Conservation (phyloP, 768 basidiomycete species). For the Leccinum truebloodii region DNA sequence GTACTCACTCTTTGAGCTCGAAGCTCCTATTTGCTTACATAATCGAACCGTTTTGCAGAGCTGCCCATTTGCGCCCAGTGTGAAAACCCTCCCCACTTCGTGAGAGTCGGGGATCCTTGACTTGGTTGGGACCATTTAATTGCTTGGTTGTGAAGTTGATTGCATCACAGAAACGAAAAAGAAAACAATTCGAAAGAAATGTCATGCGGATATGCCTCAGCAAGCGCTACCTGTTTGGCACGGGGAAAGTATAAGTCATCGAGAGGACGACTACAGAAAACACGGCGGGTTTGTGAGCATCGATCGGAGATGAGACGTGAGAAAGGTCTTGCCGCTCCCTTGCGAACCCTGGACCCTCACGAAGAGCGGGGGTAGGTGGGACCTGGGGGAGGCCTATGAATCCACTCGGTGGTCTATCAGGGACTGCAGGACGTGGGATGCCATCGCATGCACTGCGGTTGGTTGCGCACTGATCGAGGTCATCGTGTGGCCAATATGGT, state of each 20-base stretch:
- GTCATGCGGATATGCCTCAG: slow-evolving; percentile 40
- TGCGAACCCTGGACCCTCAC: slow-evolving; percentile 92
- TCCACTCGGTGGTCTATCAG: slow-evolving; percentile 33
- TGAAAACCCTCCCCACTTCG: too few species aligned
- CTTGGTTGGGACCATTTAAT: too few species aligned
- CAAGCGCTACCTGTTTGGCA: slow-evolving; percentile 36
- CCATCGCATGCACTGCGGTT: slow-evolving; percentile 41
- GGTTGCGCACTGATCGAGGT: slow-evolving; percentile 13
- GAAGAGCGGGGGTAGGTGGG: slow-evolving; percentile 57
- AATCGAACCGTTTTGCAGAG: too few species aligned
- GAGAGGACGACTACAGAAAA: slow-evolving; percentile 67
- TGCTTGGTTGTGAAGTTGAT: too few species aligned
- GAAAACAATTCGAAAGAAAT: too few species aligned
- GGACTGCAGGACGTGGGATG: slow-evolving; percentile 40
- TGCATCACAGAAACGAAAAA: too few species aligned
- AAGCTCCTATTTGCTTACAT: too few species aligned
- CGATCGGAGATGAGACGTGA: slow-evolving; percentile 58
- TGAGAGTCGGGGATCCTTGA: too few species aligned
- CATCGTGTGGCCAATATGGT: slow-evolving; percentile 10
- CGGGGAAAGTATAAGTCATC: slow-evolving; percentile 74
- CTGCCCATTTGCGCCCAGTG: too few species aligned
- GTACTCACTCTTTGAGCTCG: too few species aligned
- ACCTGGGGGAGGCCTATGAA: slow-evolving; percentile 2
- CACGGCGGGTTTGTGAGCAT: slow-evolving; percentile 43
- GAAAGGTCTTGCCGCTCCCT: slow-evolving; percentile 89